Conservation (phyloP, 352 stramenopile genomes). For the Globisporangium spiculum region DNA sequence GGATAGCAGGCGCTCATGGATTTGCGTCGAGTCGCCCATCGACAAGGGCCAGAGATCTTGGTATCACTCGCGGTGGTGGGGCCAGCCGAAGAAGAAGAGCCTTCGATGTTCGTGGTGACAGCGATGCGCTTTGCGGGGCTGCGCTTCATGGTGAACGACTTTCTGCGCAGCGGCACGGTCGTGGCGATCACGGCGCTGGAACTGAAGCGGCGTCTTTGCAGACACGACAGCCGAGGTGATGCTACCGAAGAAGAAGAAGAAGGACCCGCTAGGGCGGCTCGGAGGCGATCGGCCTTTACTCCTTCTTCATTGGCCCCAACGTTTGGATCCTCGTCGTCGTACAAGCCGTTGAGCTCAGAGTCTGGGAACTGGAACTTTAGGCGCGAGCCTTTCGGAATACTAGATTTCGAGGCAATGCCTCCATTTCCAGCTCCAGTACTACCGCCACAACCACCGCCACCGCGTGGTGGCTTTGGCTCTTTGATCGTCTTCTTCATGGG, state of each 20-base stretch:
- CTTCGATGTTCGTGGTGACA: background rate
- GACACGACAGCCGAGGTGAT: slow-evolving; percentile 3
- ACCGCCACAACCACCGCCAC: slow-evolving; percentile 19
- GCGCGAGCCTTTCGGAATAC: slow-evolving; percentile 19
- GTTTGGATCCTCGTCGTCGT: slow-evolving; percentile 12
- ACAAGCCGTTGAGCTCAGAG: slow-evolving; percentile 29
- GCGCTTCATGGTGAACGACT: slow-evolving; percentile 70
- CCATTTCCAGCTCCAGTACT: slow-evolving; percentile 5
- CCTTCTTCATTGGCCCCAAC: background rate
- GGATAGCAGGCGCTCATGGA: slow-evolving; percentile 47
- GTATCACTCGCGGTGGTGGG: background rate
- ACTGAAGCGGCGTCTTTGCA: slow-evolving; percentile 30
- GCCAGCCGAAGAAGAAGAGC: background rate
- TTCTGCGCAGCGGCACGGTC: slow-evolving; percentile 43
- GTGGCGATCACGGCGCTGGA: slow-evolving; percentile 35
- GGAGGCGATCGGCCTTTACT: background rate
- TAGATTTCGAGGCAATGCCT: no score
- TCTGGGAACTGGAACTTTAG: slow-evolving; percentile 70
- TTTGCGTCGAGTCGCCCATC: slow-evolving; percentile 44
- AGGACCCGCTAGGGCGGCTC: no score
- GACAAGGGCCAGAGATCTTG: slow-evolving; percentile 1
- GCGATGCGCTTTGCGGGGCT: slow-evolving; percentile 39
- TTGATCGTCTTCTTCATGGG: slow-evolving; percentile 34
- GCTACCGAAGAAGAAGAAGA: slow-evolving; percentile 1
- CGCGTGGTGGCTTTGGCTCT: slow-evolving; percentile 41